Base-by-base conservation (phyloP, 2,329 filamentous ascomycete species). In the Talaromyces islandicus region DNA sequence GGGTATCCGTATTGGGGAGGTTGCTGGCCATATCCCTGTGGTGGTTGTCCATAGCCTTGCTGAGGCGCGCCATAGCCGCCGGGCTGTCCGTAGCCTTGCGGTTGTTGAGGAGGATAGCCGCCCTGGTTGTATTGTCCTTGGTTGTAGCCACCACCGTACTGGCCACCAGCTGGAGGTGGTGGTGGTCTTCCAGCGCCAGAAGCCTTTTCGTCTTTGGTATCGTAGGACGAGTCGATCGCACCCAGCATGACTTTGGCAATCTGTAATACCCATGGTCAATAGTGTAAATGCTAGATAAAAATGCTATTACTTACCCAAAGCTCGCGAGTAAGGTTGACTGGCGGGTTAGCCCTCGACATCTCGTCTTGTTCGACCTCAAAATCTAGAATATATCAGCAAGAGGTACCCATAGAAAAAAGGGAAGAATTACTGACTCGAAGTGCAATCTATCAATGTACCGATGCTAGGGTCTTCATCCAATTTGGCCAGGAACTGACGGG, bases 331-430 rank as follows among this genome's bases (percentile, higher is more conserved):
- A 88, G 75, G 64, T 87, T 80, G 29, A 88, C 81, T 3, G 85
- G 84, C 7, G 85, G 85, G 61, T 82, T 80, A 29, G 83, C 83
- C 54, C 81, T 80, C 1, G 82, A 77, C 85, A 88, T 87, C 68
- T 88, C 85, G 54, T 85, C 83, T 63, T 85, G 84, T 69, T 88
- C 86, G 64, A 86, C 84, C 72, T 88, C 86, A 66, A 83, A 88
- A 74, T 88, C 84, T 85, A 66, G 29, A 32, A 51, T 2, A 32
- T 38, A 32, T 61, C 5, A 51, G 56, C 30, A 17, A 4, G 4
- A 11, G 4, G n/a, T n/a, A n/a, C n/a, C n/a, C 5, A 52, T 25
- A 51, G 29, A 2, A 35, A 46, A 21, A 29, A n/a, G 30, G 2
- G 10, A 21, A 43, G 27, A 9, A 7, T 56, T 63, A 77, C 83